phyloP scores from a whole-genome alignment of 2,329 filamentous ascomycete genomes.

The Aspergillus unguis region DNA sequence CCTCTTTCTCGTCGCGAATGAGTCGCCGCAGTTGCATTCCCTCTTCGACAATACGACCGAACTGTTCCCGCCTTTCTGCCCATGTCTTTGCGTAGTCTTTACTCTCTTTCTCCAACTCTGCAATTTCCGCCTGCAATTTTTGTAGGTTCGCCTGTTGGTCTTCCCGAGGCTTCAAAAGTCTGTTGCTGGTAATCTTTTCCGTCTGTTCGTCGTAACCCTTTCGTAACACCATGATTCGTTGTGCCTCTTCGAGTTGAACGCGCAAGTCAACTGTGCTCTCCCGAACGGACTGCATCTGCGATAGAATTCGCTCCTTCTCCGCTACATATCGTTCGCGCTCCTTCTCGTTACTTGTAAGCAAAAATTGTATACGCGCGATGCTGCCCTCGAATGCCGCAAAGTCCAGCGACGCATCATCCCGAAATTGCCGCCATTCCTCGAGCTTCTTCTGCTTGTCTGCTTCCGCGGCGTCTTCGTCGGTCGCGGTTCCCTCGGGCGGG shows the following conservation, averaged over 20 bases:
- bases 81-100: slow-evolving; percentile 77
- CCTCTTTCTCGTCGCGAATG: slow-evolving; percentile 93
- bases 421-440: slow-evolving; percentile 64
- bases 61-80: slow-evolving; percentile 80
- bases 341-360: slow-evolving; percentile 74
- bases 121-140: slow-evolving; percentile 84
- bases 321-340: slow-evolving; percentile 80
- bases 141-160: slow-evolving; percentile 74
- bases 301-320: slow-evolving; percentile 74
- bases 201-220: slow-evolving; percentile 86
- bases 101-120: slow-evolving; percentile 80
- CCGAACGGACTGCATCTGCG: slow-evolving; percentile 72
- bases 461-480: slow-evolving; percentile 42
- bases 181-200: slow-evolving; percentile 79
- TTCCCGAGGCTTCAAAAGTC: slow-evolving; percentile 74
- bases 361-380: slow-evolving; percentile 82
- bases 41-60: slow-evolving; percentile 84
- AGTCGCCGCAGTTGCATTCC: slow-evolving; percentile 79
- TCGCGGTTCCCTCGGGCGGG: slow-evolving; percentile 56
- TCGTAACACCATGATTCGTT: slow-evolving; percentile 69
- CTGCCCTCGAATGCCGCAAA: slow-evolving; percentile 84
- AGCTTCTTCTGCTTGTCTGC: slow-evolving; percentile 50
- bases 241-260: slow-evolving; percentile 71
- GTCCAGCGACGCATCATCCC: slow-evolving; percentile 80
- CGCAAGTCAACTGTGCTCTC: slow-evolving; percentile 70